Percentiles rank a stretch among this genome's conserved stretches.
phyloP scores from a whole-genome alignment of 2,329 filamentous ascomycete genomes.

The Scopulariopsis brevicaulis region DNA sequence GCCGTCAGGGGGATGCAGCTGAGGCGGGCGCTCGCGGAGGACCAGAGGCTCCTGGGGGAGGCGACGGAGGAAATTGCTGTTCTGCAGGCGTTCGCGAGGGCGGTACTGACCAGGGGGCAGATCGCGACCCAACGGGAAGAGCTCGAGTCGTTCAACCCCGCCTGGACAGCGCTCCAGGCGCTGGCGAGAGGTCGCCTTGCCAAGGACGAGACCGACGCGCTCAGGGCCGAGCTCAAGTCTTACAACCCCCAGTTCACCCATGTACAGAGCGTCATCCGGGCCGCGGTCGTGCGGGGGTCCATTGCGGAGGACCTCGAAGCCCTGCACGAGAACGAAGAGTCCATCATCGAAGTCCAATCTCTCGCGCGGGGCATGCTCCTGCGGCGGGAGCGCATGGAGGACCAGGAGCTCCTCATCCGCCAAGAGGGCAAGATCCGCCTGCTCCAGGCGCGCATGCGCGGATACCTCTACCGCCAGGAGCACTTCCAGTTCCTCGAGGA shows the following conservation, averaged over 20 bases:
- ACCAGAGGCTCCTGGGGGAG: slow-evolving; percentile 38
- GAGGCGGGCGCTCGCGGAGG: slow-evolving; percentile 42
- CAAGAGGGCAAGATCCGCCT: slow-evolving; percentile 44
- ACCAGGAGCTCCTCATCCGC: slow-evolving; percentile 43
- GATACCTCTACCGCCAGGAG: slow-evolving; percentile 49
- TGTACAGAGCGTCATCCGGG: slow-evolving; percentile 42
- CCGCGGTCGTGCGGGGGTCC: slow-evolving; percentile 39
- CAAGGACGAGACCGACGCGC: slow-evolving; percentile 29
- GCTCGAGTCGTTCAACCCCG: slow-evolving; percentile 34
- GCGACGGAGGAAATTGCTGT: slow-evolving; percentile 36
- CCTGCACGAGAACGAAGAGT: slow-evolving; percentile 31
- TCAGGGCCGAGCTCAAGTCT: slow-evolving; percentile 35
- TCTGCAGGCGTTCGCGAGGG: slow-evolving; percentile 58
- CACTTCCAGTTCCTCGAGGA: slow-evolving; percentile 55
- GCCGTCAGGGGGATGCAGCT: slow-evolving; percentile 55
- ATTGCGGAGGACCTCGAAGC: slow-evolving; percentile 34
- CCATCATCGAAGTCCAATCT: slow-evolving; percentile 43
- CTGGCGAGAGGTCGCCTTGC: slow-evolving; percentile 33
- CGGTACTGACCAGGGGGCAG: slow-evolving; percentile 45
- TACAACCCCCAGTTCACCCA: slow-evolving; percentile 29
- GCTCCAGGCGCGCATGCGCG: slow-evolving; percentile 58
- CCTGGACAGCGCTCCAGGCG: slow-evolving; percentile 34
- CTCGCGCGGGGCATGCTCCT: slow-evolving; percentile 50
- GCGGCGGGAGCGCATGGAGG: slow-evolving; percentile 34
- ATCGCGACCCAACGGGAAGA: slow-evolving; percentile 37